phyloP scores from a whole-genome alignment of 768 basidiomycete genomes.

The Pleurotus salmoneostramineus region DNA sequence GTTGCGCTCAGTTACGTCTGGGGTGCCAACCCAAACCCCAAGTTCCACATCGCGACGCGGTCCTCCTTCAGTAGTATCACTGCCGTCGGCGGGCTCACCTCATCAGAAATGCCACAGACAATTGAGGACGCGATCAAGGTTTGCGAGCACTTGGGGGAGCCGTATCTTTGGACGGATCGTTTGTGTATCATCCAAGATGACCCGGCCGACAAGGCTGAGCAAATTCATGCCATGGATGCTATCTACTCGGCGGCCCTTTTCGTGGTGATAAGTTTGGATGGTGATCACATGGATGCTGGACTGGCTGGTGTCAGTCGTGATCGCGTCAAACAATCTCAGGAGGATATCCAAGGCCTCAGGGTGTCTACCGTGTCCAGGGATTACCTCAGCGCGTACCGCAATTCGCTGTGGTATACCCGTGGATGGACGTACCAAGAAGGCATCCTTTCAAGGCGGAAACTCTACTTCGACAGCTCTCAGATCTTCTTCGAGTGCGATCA shows the following conservation, averaged over 20 bases:
- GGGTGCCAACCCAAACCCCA: background rate
- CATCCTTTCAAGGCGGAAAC: background rate
- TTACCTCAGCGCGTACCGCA: background rate
- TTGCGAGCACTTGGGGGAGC: background rate
- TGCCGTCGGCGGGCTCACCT: background rate
- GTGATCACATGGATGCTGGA: background rate
- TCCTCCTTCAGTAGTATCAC: background rate
- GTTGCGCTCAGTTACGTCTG: background rate
- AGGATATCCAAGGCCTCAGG: background rate
- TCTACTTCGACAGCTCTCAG: background rate
- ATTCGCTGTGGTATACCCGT: background rate
- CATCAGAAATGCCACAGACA: background rate
- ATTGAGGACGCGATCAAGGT: background rate
- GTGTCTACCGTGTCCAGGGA: background rate
- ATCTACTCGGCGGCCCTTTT: background rate
- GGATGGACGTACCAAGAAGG: constrained; percentile 3
- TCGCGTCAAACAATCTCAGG: background rate
- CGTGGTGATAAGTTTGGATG: background rate
- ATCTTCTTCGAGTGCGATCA: background rate
- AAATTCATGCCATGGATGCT: background rate
- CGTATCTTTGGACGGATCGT: background rate
- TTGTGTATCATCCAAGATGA: background rate
- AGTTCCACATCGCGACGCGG: background rate
- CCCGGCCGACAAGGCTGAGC: background rate
- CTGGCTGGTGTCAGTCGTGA: background rate